Conservation (phyloP, 2,329 filamentous ascomycete species). For the Penicillium aurantiogriseum region DNA sequence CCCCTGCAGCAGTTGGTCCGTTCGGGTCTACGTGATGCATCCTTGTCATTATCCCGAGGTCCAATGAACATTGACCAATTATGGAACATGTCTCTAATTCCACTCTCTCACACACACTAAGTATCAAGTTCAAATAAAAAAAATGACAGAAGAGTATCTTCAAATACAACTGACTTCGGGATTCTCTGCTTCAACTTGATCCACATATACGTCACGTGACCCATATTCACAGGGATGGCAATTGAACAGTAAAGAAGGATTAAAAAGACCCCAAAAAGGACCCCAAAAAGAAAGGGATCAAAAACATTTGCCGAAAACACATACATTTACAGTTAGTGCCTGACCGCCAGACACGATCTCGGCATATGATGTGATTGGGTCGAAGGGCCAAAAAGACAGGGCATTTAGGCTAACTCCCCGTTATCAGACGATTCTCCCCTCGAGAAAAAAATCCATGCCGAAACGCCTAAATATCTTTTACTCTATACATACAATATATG, state of each 20-base stretch:
- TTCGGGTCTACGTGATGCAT: slow-evolving; percentile 4
- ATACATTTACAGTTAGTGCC: slow-evolving; percentile 1
- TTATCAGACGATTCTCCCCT: slow-evolving; percentile 1
- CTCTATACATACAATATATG: neutral
- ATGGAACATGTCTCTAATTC: neutral
- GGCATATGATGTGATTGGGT: slow-evolving; percentile 10
- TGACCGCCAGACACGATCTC: slow-evolving; percentile 7
- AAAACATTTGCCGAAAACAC: neutral
- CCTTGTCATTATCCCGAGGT: neutral
- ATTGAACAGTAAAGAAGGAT: neutral
- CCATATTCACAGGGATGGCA: neutral
- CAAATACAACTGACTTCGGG: neutral
- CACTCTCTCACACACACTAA: neutral
- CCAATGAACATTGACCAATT: neutral
- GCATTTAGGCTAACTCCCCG: slow-evolving; percentile 1
- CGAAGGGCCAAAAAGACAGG: neutral
- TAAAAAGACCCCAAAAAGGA: neutral
- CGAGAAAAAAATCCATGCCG: slow-evolving; percentile 3
- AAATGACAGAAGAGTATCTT: neutral
- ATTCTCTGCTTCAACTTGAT: neutral
- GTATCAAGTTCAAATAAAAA: neutral
- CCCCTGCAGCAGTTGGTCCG: slow-evolving; percentile 10
- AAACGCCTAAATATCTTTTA: neutral
- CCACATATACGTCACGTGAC: neutral
- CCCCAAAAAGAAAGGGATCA: neutral